Evolutionary conservation across 331 rosid genomes (phyloP), one percentile per base, ranked within the genome.

Genomic region (Quercus lobata): DNA sequence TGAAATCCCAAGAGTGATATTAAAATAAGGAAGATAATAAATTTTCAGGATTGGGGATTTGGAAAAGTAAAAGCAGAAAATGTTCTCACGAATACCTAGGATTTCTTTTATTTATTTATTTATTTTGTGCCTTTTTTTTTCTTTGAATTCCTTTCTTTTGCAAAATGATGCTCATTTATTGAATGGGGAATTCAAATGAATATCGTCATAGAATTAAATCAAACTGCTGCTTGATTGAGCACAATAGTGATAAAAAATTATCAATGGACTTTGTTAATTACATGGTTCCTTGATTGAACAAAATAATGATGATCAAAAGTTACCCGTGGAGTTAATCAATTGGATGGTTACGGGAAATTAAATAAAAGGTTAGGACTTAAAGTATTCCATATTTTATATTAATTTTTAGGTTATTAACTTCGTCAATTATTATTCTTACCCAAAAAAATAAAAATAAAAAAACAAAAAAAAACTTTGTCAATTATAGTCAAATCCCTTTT

Each of bases 11-110:
- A 76, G 46, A 17, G n/a, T 27, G 57, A 32, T 56, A 30, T 79
- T 73, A 61, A 78, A 80, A 76, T 70, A 0, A 62, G 63, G 80
- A 75, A 63, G 70, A 16, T 77, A 76, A 83, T 72, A 63, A 49
- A 71, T 63, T 81, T 57, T 80, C 80, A 68, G 71, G 84, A 84
- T 24, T 82, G 81, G 86, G 84, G 85, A 75, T 84, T 79, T 75
- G 83, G 57, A 77, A 88, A 88, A 82, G 85, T 27, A 86, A 86
- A 88, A 86, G 89, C 75, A 30, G 72, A 32, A 60, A 71, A 58
- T 69, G 83, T 84, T 80, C 81, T 89, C 92, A 87, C 91, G 82
- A 32, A 63, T 81, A 65, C 71, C 88, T 70, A 86, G 69, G 72
- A 79, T 66, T 81, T 80, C 76, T 32, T 70, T 79, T 41, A 8